Base-by-base conservation (phyloP, 768 basidiomycete genomes). In the Tremella fuciformis region DNA sequence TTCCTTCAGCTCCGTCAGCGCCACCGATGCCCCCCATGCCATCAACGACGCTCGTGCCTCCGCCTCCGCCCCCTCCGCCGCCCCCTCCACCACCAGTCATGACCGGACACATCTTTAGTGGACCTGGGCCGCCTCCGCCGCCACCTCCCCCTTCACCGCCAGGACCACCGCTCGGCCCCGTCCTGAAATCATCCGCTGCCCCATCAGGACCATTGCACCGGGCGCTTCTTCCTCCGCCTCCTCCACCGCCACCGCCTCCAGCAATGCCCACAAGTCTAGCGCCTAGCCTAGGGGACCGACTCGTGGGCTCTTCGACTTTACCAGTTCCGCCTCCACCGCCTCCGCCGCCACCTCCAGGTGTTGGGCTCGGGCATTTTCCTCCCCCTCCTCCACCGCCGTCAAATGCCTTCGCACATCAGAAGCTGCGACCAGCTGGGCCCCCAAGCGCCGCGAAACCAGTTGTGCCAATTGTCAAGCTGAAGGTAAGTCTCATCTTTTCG, bases 11-110 rank as follows among this genome's bases (percentile, higher is more conserved):
- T 44, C 22, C 13, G 18, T 13, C 25, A 39, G 24, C 39, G n/a
- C 8, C 53, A 24, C 47, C 53, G 67, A 22, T 25, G 48, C 56
- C n/a, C 2, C 47, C 2, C 18, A 8, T 15, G 16, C 21, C 25
- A n/a, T 8, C 50, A 8, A 25, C 52, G 29, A 79, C 80, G 1
- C 82, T 82, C 50, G 83, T 84, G 34, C 77, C 85, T 0, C 86
- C 87, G 8, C 86, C 84, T 0, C 87, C 85, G 0, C 83, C 84
- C 0, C 84, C 85, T 15, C 78, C 81, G 24, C 76, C 80, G 8
- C 19, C 66, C 50, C 59, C 66, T 13, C 60, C 62, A 40, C 63
- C 59, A 51, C 60, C 72, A 25, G 82, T 78, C 37, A 75, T 73
- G n/a, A 34, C 29, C 24, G 46, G 64, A 3, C 40, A 57, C 58